These are phyloP conservation scores for Dactylellina cionopaga DNA, from an alignment of 2,329 filamentous ascomycete genomes.

Conservation along the genomic window DNA sequence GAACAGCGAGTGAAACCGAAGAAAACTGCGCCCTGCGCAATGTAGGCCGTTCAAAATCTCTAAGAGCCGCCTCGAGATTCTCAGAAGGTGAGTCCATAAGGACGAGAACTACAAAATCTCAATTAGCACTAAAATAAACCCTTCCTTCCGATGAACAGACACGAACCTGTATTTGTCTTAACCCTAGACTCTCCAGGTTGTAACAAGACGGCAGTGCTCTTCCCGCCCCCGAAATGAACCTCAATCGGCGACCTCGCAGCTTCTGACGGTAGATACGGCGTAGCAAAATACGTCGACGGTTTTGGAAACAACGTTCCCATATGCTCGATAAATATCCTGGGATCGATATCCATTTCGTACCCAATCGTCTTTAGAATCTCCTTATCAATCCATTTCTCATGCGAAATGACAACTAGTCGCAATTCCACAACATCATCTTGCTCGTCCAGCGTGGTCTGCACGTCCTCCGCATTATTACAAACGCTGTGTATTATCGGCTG, in stretches of 20 bases:
- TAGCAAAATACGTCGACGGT: conserved; percentile 44
- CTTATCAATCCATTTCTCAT: conserved; percentile 42
- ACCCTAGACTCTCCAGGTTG: conserved; percentile 22
- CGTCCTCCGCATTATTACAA: conserved; percentile 35
- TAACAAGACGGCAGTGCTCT: conserved; percentile 33
- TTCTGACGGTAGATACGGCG: conserved; percentile 44
- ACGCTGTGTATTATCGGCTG: conserved; percentile 50
- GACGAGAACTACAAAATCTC: conserved; percentile 20
- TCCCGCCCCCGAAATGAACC: conserved; percentile 48
- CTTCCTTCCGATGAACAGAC: neutral
- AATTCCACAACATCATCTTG: conserved; percentile 40
- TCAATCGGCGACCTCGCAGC: conserved; percentile 45
- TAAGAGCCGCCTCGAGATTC: conserved; percentile 37
- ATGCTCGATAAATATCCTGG: conserved; percentile 46
- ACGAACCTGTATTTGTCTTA: conserved; percentile 38
- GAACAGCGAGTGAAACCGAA: conserved; percentile 29
- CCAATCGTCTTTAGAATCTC: conserved; percentile 44
- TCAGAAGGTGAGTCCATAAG: conserved; percentile 49
- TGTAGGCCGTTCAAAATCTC: conserved; percentile 46
- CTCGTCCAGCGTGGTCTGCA: conserved; percentile 41
- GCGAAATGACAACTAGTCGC: conserved; percentile 33
- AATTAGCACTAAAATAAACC: neutral
- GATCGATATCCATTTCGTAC: conserved; percentile 48
- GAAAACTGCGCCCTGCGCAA: conserved; percentile 39
- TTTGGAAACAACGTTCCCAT: conserved; percentile 46